Evolutionary conservation across 1,284 basidiomycete genomes (phyloP).

Genomic region (Anthracocystis panici-leucophaei): DNA sequence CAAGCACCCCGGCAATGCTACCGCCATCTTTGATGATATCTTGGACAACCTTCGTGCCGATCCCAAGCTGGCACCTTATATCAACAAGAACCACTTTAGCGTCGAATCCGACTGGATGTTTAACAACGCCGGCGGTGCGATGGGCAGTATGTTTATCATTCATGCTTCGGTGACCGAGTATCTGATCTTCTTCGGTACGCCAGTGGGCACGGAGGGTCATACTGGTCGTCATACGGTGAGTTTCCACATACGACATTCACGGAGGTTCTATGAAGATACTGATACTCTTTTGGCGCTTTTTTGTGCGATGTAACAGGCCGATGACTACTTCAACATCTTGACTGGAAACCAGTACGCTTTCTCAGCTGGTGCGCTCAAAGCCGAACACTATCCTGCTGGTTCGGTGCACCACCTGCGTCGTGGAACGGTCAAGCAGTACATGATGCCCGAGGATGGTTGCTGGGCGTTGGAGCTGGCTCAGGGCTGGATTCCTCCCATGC

Average conservation of each 20-base stretch:
- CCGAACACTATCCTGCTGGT: slow-evolving; percentile 85
- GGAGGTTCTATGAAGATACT: not conserved
- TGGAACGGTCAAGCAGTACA: slow-evolving; percentile 92
- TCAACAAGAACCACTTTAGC: slow-evolving; percentile 61
- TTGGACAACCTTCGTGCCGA: slow-evolving; percentile 54
- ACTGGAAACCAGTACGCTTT: slow-evolving; percentile 94
- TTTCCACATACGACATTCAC: not conserved
- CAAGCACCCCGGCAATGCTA: slow-evolving; percentile 56
- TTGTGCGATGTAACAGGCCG: slow-evolving; percentile 72
- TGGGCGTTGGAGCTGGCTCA: slow-evolving; percentile 95
- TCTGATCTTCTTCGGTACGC: slow-evolving; percentile 88
- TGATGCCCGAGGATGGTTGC: slow-evolving; percentile 89
- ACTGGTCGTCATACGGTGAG: slow-evolving; percentile 83
- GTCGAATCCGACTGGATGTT: slow-evolving; percentile 86
- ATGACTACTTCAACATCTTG: slow-evolving; percentile 97
- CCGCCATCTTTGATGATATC: slow-evolving; percentile 65
- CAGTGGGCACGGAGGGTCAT: slow-evolving; percentile 95
- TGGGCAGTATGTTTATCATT: slow-evolving; percentile 97
- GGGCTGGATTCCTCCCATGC: slow-evolving; percentile 73
- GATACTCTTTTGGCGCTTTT: not conserved
- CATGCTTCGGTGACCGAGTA: slow-evolving; percentile 89
- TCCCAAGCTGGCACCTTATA: slow-evolving; percentile 55
- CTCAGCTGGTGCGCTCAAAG: slow-evolving; percentile 80
- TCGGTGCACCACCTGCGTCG: slow-evolving; percentile 85
- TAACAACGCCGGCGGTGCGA: slow-evolving; percentile 97